Conservation (phyloP, 202 grass and related monocot genomes). For the Elaeis oleifera region DNA sequence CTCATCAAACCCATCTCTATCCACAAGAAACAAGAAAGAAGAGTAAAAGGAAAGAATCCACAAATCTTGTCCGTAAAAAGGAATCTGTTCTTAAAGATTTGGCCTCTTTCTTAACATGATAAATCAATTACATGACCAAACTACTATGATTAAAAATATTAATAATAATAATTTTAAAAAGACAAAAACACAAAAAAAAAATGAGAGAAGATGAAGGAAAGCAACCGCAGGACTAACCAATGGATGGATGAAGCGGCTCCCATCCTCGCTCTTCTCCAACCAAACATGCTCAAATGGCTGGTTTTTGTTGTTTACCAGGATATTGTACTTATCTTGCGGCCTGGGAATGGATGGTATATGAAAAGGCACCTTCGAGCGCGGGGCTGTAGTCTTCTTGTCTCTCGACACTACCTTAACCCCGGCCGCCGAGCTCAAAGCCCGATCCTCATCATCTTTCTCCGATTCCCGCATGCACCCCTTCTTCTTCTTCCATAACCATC, state of each 20-base stretch:
- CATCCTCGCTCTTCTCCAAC: constrained; percentile 64
- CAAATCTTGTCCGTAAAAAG: too few relatives aligned
- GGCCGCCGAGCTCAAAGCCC: background rate
- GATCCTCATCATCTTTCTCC: constrained; percentile 8
- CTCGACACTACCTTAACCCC: constrained; percentile 33
- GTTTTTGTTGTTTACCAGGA: constrained; percentile 79
- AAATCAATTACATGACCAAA: too few relatives aligned
- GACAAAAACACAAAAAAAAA: too few relatives aligned
- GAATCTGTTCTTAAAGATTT: too few relatives aligned
- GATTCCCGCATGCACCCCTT: constrained; percentile 5
- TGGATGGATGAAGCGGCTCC: constrained; percentile 56
- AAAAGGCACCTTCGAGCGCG: constrained; percentile 46
- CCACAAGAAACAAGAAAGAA: too few relatives aligned
- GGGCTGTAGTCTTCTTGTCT: constrained; percentile 35
- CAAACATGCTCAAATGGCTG: constrained; percentile 88
- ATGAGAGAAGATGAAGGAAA: too few relatives aligned
- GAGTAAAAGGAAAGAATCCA: too few relatives aligned
- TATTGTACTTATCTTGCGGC: constrained; percentile 69
- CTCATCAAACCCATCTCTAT: too few relatives aligned
- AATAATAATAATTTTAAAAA: too few relatives aligned
- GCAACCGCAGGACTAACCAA: constrained; percentile 35
- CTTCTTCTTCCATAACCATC: constrained; percentile 40
- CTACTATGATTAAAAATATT: too few relatives aligned
- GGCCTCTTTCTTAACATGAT: too few relatives aligned
- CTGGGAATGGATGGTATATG: constrained; percentile 72